Base-by-base conservation (phyloP, 352 stramenopile genomes). In the Thraustotheca clavata region DNA sequence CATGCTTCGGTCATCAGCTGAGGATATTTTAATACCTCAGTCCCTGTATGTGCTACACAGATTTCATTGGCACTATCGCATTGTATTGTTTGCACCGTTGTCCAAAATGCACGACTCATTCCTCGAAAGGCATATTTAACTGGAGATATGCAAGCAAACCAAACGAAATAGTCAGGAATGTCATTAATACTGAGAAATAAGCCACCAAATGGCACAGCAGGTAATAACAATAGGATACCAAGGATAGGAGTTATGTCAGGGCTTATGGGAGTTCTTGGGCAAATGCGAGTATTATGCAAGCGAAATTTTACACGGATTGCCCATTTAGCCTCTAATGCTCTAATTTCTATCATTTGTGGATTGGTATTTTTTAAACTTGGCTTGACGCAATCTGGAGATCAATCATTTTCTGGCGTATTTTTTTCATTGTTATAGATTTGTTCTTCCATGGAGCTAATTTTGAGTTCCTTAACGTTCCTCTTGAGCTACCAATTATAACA, bases 351-450 rank as follows among this genome's bases (percentile, higher is more conserved):
- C 40, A 54, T 84, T 2, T 67, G 77, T 4, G 68, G 75, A 1
- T 31, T 82, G 5, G 77, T 84, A 29, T 86, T 80, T 49, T 55
- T 82, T 26, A 74, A 84, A 60, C 43, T 84, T 1, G 57, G 76
- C 4, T 5, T 75, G 38, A 59, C 69, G 47, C 73, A 82, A 31
- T 67, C 59, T 3, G 74, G 75, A 0, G 70, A 84, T 52, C 75
- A 86, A 52, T 68, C 73, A 38, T 77, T 77, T 14, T 67, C 77
- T 9, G 62, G 79, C 4, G 69, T 41, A 71, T 80, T 4, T 65
- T 83, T 61, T 86, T 76, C 49, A 60, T 82, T 3, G 33, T 76
- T 2, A 67, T 88, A 38, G 69, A 78, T 16, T 74, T 81, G 36
- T 74, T 81, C 40, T 76, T 88, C 38, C 72, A 12, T 7, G 40